Base-by-base conservation (phyloP, 2,329 filamentous ascomycete genomes). In the Aspergillus costaricaensis region DNA sequence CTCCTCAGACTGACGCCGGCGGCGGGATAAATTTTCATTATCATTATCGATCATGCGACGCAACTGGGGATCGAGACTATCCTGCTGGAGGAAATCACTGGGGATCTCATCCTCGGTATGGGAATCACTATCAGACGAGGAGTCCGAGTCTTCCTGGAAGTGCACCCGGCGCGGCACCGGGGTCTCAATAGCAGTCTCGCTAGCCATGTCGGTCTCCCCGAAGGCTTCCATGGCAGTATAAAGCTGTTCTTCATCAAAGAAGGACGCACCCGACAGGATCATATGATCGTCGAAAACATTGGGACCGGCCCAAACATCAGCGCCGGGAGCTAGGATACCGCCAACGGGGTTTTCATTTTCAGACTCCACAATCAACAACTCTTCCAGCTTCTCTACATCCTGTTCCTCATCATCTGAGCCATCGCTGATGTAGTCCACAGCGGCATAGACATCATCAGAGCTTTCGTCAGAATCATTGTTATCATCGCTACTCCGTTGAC, bases 371-470 rank as follows among this genome's bases (percentile, higher is more conserved):
- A 93, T 91, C 67, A 88, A 86, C 74, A 87, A 83, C 80, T 92
- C 91, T 84, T 95, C 91, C 80, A 87, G 84, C 82, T 88, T 86
- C 71, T 90, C 85, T 58, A 94, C 86, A 82, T 91, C 86, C 65
- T 90, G 86, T 75, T 94, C 89, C 74, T 94, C 91, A 65, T 91
- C 88, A 65, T 93, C 88, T 63, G 93, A 91, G 10, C 86, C 88
- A 68, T 93, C 91, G 67, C 86, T 91, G 62, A 96, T 89, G 54
- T 92, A 86, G 72, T 94, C 90, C 61, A 96, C 88, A 39, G 83
- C 89, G 1, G 87, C 90, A 74, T 92, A 92, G 58, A 88, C 86
- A 69, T 92, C 90, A 61, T 88, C 86, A 63, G 85, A 89, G 63
- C 72, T 76, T 21, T 73, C 71, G 23, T 71, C 73, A 8, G 73